A percentile compares a stretch with the other conserved stretches of the same genome.
phyloP scores from a whole-genome alignment of 345 rosid species.

The rapeseed (Brassica napus) region DNA sequence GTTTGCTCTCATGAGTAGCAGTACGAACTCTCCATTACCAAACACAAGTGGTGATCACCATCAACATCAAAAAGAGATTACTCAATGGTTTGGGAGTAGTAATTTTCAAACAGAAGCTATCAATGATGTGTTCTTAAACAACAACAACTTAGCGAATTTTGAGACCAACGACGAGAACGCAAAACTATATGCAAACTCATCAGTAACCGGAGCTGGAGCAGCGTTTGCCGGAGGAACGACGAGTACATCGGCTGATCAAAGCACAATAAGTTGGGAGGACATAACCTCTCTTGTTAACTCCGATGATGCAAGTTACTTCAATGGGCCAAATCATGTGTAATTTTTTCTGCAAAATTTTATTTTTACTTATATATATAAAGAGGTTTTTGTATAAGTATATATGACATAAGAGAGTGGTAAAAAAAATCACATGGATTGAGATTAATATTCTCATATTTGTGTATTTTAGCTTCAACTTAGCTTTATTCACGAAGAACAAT shows the following conservation, averaged over 20 bases:
- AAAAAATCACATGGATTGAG: conserved; percentile 15
- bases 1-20: conserved; percentile 37
- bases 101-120: conserved; percentile 35
- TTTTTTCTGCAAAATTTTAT: conserved; percentile 35
- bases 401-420: neutral
- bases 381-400: conserved; percentile 32
- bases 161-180: conserved; percentile 30
- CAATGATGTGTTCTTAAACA: conserved; percentile 36
- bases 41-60: conserved; percentile 25
- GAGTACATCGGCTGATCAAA: conserved; percentile 55
- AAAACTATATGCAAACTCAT: conserved; percentile 28
- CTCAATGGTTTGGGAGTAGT: conserved; percentile 44
- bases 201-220: conserved; percentile 25
- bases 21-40: conserved; percentile 43
- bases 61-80: conserved; percentile 36
- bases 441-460: conserved; percentile 38
- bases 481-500: conserved; percentile 18
- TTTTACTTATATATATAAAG: conserved; percentile 11
- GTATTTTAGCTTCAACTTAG: conserved; percentile 29
- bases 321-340: conserved; percentile 32
- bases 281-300: conserved; percentile 50
- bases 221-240: conserved; percentile 41
- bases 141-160: conserved; percentile 33
- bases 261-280: conserved; percentile 57
- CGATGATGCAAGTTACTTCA: conserved; percentile 51